Base-by-base conservation (phyloP, 306 rosid species). In the Cicer chorassanicum region DNA sequence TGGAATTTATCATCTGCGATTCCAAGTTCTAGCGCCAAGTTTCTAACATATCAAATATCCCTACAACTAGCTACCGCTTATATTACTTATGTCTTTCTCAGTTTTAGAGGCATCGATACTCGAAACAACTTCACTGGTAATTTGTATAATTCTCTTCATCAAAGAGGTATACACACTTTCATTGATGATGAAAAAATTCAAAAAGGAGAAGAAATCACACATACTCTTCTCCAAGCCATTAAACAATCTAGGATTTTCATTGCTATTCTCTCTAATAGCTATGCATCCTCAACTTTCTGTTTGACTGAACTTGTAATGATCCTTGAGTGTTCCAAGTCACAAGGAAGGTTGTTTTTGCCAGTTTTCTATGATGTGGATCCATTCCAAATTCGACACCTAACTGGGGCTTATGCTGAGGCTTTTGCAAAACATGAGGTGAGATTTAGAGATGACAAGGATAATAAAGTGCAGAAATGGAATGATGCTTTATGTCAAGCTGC, bases 171-270 rank as follows among this genome's bases (percentile, higher is more conserved):
- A 48, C 9, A 42, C 9, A 65, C 70, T 29, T 65, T 42, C 70
- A 8, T 42, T 5, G 70, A 65, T 40, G 70, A 65, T 2, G 39
- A 65, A 42, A 1, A 1, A 11, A 18, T 63, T 15, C 9, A 6
- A 6, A 39, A 14, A 63, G 68, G 68, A 63, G 68, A 63, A 7
- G 48, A 63, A 63, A 63, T 63, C 48, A 63, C 29, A 1, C 68
- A 24, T 6, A 10, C 49, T 39, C 48, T 63, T 38, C 29, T n/a
- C 24, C 29, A 63, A 14, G 68, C 68, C 13, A 63, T 63, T 16
- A 8, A 63, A 40, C 29, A 62, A 0, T 62, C 68, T 0, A 62
- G 68, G 12, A 62, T 38, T 39, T 62, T 62, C 48, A 39, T 62
- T 39, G 24, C 24, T 4, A 8, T 57, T 57, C 9, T 57, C 64